phyloP scores from a whole-genome alignment of 495 filamentous ascomycete species.

The Cryomyces antarcticus region DNA sequence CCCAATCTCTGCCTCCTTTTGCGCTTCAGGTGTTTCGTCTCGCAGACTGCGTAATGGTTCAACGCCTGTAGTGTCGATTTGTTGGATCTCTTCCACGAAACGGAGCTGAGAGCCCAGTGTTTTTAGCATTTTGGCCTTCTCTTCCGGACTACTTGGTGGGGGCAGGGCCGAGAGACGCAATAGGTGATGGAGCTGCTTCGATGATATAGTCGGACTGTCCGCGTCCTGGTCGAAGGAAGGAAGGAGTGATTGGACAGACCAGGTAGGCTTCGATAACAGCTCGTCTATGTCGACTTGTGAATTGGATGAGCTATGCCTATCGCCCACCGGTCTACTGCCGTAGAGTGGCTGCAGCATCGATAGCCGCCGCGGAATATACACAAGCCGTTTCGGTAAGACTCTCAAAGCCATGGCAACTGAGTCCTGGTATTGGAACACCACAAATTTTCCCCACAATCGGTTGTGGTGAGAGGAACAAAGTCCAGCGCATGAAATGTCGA shows the following conservation, averaged over 20 bases:
- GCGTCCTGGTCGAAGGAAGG: slow-evolving; percentile 22
- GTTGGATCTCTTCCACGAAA: slow-evolving; percentile 69
- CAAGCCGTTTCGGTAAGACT: too few relatives aligned
- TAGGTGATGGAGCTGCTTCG: slow-evolving; percentile 55
- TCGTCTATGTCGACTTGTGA: slow-evolving; percentile 22
- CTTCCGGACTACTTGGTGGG: slow-evolving; percentile 33
- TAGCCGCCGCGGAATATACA: too few relatives aligned
- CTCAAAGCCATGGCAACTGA: too few relatives aligned
- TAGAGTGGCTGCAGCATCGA: too few relatives aligned
- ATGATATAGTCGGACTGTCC: slow-evolving; percentile 21
- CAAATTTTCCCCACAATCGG: too few relatives aligned
- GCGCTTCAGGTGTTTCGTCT: slow-evolving; percentile 47
- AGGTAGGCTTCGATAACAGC: slow-evolving; percentile 52
- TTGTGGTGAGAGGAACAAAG: too few relatives aligned
- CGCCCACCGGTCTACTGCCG: too few relatives aligned
- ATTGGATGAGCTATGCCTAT: neutral
- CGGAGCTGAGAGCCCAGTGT: slow-evolving; percentile 69
- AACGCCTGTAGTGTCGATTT: slow-evolving; percentile 52
- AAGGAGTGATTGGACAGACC: slow-evolving; percentile 70
- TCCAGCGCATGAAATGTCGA: too few relatives aligned
- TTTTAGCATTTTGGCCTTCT: slow-evolving; percentile 42
- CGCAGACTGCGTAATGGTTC: slow-evolving; percentile 56
- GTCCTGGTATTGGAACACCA: too few relatives aligned
- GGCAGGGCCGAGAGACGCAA: slow-evolving; percentile 81
- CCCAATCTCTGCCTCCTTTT: slow-evolving; percentile 32